Evolutionary conservation across 2,329 filamentous ascomycete genomes (phyloP).

Genomic region (Penicillium sp.): DNA sequence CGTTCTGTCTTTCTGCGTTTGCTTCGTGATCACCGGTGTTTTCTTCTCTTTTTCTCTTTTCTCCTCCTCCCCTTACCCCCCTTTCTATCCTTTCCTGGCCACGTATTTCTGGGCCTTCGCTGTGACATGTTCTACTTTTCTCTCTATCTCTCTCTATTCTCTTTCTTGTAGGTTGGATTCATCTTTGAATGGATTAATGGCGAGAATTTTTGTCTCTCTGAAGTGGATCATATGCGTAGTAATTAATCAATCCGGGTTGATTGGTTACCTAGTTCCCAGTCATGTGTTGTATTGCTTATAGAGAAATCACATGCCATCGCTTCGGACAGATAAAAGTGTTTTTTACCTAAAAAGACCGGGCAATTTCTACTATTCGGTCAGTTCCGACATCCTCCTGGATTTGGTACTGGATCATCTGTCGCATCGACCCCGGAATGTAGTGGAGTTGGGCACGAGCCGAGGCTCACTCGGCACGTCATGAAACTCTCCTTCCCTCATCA

Average conservation of each 20-base stretch:
- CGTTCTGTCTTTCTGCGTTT: constrained; percentile 28
- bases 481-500: constrained; percentile 22
- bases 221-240: not conserved
- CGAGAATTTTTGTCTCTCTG: constrained; percentile 29
- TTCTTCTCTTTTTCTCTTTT: constrained; percentile 13
- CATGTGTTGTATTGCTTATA: not conserved
- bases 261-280: not conserved
- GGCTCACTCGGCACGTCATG: constrained; percentile 41
- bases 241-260: not conserved
- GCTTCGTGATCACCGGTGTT: constrained; percentile 32
- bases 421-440: constrained; percentile 2
- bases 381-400: not conserved
- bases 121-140: constrained; percentile 9
- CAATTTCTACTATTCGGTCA: not conserved
- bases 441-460: constrained; percentile 29
- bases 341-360: not conserved
- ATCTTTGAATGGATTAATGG: constrained; percentile 40
- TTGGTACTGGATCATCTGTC: not conserved
- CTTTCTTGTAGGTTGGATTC: constrained; percentile 35
- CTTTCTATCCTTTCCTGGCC: constrained; percentile 11
- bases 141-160: constrained; percentile 13
- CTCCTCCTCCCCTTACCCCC: not conserved
- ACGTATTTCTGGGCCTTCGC: constrained; percentile 17
- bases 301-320: not conserved
- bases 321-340: not conserved